Conservation (phyloP, 306 rosid genomes). For the Begonia loranthoides region DNA sequence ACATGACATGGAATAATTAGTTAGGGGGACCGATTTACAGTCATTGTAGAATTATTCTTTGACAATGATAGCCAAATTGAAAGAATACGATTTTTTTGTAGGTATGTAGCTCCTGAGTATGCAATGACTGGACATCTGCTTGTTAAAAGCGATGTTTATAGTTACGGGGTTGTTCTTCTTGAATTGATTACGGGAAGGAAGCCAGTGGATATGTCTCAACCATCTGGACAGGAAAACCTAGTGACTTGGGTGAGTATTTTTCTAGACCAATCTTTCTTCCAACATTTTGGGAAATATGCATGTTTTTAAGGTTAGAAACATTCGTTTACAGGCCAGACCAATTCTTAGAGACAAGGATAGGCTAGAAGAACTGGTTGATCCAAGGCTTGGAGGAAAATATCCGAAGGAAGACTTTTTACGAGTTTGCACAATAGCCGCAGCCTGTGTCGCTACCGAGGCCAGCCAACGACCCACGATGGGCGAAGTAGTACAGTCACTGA, state of each 20-base stretch:
- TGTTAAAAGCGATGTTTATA: slow-evolving; percentile 92
- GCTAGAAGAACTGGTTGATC: slow-evolving; percentile 79
- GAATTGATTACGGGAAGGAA: slow-evolving; percentile 85
- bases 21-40: too few species aligned
- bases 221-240: slow-evolving; percentile 88
- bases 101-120: slow-evolving; percentile 99
- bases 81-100: slow-evolving; percentile 16
- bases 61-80: too few species aligned
- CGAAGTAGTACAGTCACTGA: slow-evolving; percentile 95
- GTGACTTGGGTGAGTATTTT: slow-evolving; percentile 78
- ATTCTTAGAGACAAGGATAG: slow-evolving; percentile 86
- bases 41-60: too few species aligned
- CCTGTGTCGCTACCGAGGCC: slow-evolving; percentile 96
- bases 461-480: slow-evolving; percentile 98
- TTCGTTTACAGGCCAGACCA: slow-evolving; percentile 74
- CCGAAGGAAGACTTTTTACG: slow-evolving; percentile 82
- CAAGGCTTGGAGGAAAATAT: slow-evolving; percentile 67
- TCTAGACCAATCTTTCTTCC: slow-evolving; percentile 1
- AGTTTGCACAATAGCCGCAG: slow-evolving; percentile 94
- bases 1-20: too few species aligned
- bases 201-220: slow-evolving; percentile 97
- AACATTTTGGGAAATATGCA: background rate
- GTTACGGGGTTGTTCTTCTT: slow-evolving; percentile 90
- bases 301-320: slow-evolving; percentile 10
- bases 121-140: slow-evolving; percentile 97